Base-by-base conservation (phyloP, 176 grass and related monocot genomes). In the Neostapfia colusana region DNA sequence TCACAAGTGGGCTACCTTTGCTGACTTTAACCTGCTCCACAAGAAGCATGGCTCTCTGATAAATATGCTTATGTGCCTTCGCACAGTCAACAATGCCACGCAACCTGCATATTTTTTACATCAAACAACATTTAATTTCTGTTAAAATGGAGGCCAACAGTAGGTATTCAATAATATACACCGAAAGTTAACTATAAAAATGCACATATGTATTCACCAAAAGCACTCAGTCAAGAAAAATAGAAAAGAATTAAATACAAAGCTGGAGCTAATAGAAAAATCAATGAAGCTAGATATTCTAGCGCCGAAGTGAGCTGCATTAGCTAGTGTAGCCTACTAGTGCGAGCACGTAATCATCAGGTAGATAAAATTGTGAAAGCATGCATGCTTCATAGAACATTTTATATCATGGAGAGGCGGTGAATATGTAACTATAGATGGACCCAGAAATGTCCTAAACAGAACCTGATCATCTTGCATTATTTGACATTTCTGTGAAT, bases 21-120 rank as follows among this genome's bases (percentile, higher is more conserved):
- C 91, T 98, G 40, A 92, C 89, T 92, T 88, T 94, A 84, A 98
- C 95, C 81, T 98, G 91, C 65, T 98, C 91, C 55, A 98, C 91
- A 34, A 94, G 77, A 68, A 92, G 89, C 95, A 95, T 98, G 81
- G 82, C 89, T 77, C 87, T 88, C 72, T 95, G 76, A 69, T 84
- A 84, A 75, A 98, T 90, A 61, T 88, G 89, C 55, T 65, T 90
- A 69, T 95, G 87, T 44, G 89, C 70, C 44, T 90, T 86, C 62
- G 91, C 91, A 51, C 91, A 95, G 59, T 98, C 91, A 79, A 94
- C 87, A 86, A 98, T 95, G 58, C 89, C 95, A 78, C 83, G 82
- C 55, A 95, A 80, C 83, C 95, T 95, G 69, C 51, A 85, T 49
- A 51, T n/a, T 77, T 71, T 78, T 77, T 54, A 54, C 51, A 54